These are phyloP conservation scores for Rhizophagus sp. DNA, from an alignment of 192 early-diverging fungal species.

Conservation along the genomic window DNA sequence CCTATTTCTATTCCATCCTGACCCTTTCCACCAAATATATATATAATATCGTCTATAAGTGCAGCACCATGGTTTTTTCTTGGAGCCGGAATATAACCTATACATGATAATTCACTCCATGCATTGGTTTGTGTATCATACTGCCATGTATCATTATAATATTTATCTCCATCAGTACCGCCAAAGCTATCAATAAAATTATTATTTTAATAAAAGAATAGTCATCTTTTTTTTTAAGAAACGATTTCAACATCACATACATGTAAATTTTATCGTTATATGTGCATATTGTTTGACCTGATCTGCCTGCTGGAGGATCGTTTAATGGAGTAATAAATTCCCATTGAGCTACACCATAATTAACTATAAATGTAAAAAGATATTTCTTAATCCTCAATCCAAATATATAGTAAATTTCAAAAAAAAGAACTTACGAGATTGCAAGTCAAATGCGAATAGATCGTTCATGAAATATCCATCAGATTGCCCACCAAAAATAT, in stretches of 20 bases:
- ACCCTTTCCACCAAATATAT: slow-evolving; percentile 56
- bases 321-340: slow-evolving; percentile 22
- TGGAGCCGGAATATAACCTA: slow-evolving; percentile 47
- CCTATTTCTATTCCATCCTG: slow-evolving; percentile 43
- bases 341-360: slow-evolving; percentile 21
- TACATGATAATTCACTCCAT: slow-evolving; percentile 46
- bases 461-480: slow-evolving; percentile 49
- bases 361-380: slow-evolving; percentile 1
- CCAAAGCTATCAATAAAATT: slow-evolving; percentile 47
- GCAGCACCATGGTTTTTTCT: slow-evolving; percentile 39
- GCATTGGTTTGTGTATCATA: slow-evolving; percentile 42
- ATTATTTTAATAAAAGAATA: neutral
- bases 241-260: neutral
- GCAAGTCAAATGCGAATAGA: slow-evolving; percentile 48
- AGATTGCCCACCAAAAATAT: slow-evolving; percentile 50
- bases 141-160: slow-evolving; percentile 58
- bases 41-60: slow-evolving; percentile 51
- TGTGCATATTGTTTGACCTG: slow-evolving; percentile 16
- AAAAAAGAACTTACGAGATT: slow-evolving; percentile 17
- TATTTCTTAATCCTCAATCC: neutral
- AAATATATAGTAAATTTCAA: neutral
- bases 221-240: neutral
- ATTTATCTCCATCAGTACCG: slow-evolving; percentile 48
- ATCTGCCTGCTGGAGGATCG: slow-evolving; percentile 22
- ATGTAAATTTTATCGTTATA: slow-evolving; percentile 27